Percentiles rank a stretch among this genome's conserved stretches.
These are phyloP conservation scores for Cadophora sp. DNA, from an alignment of 2,329 filamentous ascomycete species.

Conservation along the genomic window DNA sequence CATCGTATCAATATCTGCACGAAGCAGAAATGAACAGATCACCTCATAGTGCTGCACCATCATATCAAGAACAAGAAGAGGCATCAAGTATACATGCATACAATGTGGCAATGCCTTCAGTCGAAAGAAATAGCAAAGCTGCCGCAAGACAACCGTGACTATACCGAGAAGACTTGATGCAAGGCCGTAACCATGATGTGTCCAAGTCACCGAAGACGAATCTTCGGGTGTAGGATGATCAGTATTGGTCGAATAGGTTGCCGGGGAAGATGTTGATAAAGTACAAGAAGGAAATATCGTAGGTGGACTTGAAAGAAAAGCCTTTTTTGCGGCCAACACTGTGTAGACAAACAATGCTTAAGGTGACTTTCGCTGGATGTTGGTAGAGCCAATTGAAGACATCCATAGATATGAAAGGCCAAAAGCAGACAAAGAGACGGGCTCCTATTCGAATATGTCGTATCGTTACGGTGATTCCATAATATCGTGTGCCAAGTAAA, in stretches of 20 bases:
- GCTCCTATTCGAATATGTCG: constrained; percentile 44
- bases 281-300: constrained; percentile 45
- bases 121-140: constrained; percentile 37
- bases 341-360: constrained; percentile 40
- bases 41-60: constrained; percentile 28
- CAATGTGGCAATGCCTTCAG: constrained; percentile 36
- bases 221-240: constrained; percentile 63
- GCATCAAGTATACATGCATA: constrained; percentile 40
- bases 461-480: constrained; percentile 42
- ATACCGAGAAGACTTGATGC: constrained; percentile 45
- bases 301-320: constrained; percentile 36
- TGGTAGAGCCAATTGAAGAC: constrained; percentile 42
- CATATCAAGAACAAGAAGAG: constrained; percentile 34
- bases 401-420: constrained; percentile 46
- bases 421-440: constrained; percentile 43
- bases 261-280: constrained; percentile 45
- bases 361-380: constrained; percentile 43
- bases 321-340: constrained; percentile 31
- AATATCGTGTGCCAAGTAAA: constrained; percentile 42
- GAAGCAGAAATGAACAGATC: constrained; percentile 38
- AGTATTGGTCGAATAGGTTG: constrained; percentile 52
- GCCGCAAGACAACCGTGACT: constrained; percentile 34
- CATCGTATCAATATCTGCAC: constrained; percentile 37
- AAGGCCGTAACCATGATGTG: constrained; percentile 67
- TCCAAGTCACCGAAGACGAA: constrained; percentile 64